Evolutionary conservation across 1,284 basidiomycete species (phyloP), one percentile per base, ranked within the genome.

Genomic region (Tylopilus sp.): DNA sequence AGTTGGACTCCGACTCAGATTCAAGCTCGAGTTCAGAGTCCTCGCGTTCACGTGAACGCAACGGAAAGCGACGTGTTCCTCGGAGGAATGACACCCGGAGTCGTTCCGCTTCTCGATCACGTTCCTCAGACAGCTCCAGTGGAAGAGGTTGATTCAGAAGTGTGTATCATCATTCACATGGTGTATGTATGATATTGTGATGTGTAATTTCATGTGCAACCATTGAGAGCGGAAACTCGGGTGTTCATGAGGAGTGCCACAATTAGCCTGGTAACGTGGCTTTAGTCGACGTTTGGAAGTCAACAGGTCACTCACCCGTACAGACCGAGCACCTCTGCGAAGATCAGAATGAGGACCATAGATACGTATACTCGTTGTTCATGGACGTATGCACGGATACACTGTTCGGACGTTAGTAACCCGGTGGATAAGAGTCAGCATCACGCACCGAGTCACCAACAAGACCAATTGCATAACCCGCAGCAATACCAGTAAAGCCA

Each of bases 391-490:
- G 86, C 86, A 57, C 85, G 83, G 32, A 88, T 85, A 60, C 84
- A 87, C 85, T 86, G 50, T 13, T 29, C 17, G 22, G 13, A 25
- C 41, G 32, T 61, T 44, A 53, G 53, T 45, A 19, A 35, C 41
- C 44, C 26, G 29, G 5, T 36, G 33, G 20, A 41, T 36, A 48
- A 33, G 31, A 33, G 53, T 31, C 31, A 49, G 20, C 22, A 39
- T 26, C 13, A 72, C 88, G 57, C 63, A 94, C 94, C 22, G 95
- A 86, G 68, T 99, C 96, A 52, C 95, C 96, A 25, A 98, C 93
- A 57, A 90, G 85, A 29, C 96, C 96, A 69, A 99, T 96, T n/a
- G 96, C 94, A 68, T 94, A 96, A 8, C 96, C 96, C 3, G 96
- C 96, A n/a, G 94, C 90, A 43, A 99, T 74, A 54, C 96, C 96